Evolutionary conservation across 192 early-diverging fungal species (phyloP), one percentile per base, ranked within the genome.

Genomic region (Backusella westeae): DNA sequence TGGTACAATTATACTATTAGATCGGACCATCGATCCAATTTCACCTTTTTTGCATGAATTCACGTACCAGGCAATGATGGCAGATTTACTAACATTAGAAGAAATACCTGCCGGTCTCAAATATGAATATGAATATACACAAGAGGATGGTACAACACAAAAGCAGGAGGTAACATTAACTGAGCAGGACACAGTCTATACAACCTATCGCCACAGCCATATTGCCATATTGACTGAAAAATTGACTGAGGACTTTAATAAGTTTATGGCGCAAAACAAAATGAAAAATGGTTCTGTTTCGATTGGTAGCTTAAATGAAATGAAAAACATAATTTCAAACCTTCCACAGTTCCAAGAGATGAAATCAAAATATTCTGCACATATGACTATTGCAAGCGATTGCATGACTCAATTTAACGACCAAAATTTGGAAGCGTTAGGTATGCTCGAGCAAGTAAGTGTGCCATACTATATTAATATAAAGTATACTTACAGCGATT

Each of bases 11-110:
- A 89, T 99, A 41, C 90, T 99, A 77, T 79, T 95, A 32, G 98
- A 99, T 78, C 91, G 98, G 70, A 92, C 93, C 1, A 89, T 98
- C 53, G 98, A 99, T 82, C 88, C 94, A 59, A 90, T 92, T 73
- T 89, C 95, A 4, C 96, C 98, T 6, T 88, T 99, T 6, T 82
- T 98, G 41, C 97, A 99, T 84, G 98, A 99, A 82, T 99, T 99
- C 75, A 98, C 98, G 0, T 99, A 99, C 77, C 97, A 99, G 82
- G 97, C 98, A 2, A 98, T 99, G 97, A 90, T 94, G 68, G 91
- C 96, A 74, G 98, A 99, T 81, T 83, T 99, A 75, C 78, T 99
- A 15, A 74, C 75, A 3, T 76, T 93, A 23, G 85, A 90, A 68
- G 89, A 93, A 53, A 88, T 82, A 26, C 42, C 75, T 5, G n/a